Base-by-base conservation (phyloP, 345 rosid genomes). In the Pistacia integerrima region DNA sequence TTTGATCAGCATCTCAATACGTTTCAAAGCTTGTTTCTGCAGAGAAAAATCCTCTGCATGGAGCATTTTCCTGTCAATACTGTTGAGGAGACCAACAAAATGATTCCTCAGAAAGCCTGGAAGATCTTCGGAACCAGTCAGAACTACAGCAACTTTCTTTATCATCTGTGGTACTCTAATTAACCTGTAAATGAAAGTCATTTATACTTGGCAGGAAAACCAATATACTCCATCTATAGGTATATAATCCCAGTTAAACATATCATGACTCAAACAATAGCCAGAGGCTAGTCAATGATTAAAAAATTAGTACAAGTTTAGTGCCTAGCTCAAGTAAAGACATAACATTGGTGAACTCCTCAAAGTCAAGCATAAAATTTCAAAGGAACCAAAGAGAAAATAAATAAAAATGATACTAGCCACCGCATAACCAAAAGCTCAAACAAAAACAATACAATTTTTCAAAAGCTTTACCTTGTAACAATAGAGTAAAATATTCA, bases 81-180 rank as follows among this genome's bases (percentile, higher is more conserved):
- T 90, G 78, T 95, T 93, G 67, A 95, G 98, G 65, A 95, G 97
- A 69, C 97, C 92, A 83, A 95, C 98, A 93, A 95, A 95, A 84
- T 95, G 99, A 84, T 90, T 90, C 84, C 93, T 92, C 84, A 93
- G 82, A 82, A 95, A 95, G 70, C 85, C 88, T 58, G 97, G 87
- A 81, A 93, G 93, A 82, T 92, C 97, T 78, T 95, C 98, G 20
- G 82, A 83, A 64, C 88, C 86, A 56, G 97, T 93, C 75, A 93
- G 88, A 79, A 92, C 90, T 80, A 85, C 83, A 69, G 99, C 87
- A 68, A 95, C 89, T 81, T 93, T 89, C 83, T 87, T 93, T 74
- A 95, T 85, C 87, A 92, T 85, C 76, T 80, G 86, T 8, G 98
- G 98, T 54, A 92, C 92, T 86, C 89, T 84, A 76, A 84, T 87